These are phyloP conservation scores for Bidens hawaiensis DNA, from an alignment of 140 eudicot genomes.

Conservation along the genomic window DNA sequence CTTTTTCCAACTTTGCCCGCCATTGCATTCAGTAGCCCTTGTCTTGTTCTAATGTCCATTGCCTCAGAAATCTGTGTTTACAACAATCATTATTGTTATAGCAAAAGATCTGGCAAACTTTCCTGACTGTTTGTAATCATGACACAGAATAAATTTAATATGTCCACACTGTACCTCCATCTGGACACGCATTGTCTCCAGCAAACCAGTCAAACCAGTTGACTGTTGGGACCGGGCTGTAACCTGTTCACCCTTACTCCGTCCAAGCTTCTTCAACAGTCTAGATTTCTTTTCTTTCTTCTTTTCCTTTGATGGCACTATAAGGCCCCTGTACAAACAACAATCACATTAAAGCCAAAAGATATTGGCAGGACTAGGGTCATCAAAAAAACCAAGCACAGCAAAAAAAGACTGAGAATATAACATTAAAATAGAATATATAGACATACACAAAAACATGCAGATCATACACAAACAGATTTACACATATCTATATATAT, in stretches of 20 bases:
- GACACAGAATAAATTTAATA: constrained; percentile 2
- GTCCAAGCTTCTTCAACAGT: constrained; percentile 86
- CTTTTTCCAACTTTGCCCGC: constrained; percentile 91
- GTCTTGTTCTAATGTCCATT: constrained; percentile 93
- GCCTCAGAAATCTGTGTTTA: constrained; percentile 84
- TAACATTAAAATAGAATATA: not conserved
- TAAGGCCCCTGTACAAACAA: constrained; percentile 64
- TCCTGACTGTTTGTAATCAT: not conserved
- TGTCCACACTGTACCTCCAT: constrained; percentile 69
- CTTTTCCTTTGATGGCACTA: constrained; percentile 88
- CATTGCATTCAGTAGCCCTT: constrained; percentile 87
- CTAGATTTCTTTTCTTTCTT: constrained; percentile 80
- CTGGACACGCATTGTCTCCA: constrained; percentile 95
- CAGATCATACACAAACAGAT: too few relatives aligned
- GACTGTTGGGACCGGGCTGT: constrained; percentile 56
- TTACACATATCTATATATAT: not conserved
- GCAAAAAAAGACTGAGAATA: constrained; percentile 1
- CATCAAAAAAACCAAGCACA: constrained; percentile 7
- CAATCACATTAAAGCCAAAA: not conserved
- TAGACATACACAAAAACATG: too few relatives aligned
- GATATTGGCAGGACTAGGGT: not conserved
- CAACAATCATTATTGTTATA: not conserved
- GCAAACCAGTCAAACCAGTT: constrained; percentile 82
- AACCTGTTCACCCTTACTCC: constrained; percentile 68
- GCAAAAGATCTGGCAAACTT: not conserved